These are phyloP conservation scores for Aspergillus biplanus DNA, from an alignment of 495 filamentous ascomycete species.

Conservation along the genomic window DNA sequence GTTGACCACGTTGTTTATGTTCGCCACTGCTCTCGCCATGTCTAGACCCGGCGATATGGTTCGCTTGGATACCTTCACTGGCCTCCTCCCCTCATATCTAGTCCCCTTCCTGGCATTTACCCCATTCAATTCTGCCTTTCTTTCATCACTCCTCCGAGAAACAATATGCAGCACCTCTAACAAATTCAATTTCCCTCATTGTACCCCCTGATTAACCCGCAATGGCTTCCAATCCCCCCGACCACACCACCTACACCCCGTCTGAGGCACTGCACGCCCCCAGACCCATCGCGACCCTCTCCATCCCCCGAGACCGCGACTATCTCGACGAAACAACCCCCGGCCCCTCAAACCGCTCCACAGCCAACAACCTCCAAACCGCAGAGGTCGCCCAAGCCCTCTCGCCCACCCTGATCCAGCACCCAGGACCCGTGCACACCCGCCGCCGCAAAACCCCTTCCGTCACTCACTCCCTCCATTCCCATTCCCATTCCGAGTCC, in stretches of 20 bases:
- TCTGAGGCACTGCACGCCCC: neutral
- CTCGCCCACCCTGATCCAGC: neutral
- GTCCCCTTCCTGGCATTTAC: too few species aligned
- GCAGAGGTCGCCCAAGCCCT: slow-evolving; percentile 4
- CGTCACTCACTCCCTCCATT: neutral
- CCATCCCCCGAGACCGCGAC: neutral
- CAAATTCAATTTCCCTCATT: too few species aligned
- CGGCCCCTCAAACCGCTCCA: neutral
- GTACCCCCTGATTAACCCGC: too few species aligned
- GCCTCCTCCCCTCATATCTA: too few species aligned
- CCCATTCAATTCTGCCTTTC: too few species aligned
- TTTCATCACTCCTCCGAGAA: too few species aligned
- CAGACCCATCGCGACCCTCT: neutral
- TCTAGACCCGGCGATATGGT: neutral
- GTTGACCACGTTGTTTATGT: neutral
- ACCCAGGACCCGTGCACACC: neutral
- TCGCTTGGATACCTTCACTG: neutral
- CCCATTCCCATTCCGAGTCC: neutral
- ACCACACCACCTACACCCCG: too few species aligned
- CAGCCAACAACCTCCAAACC: neutral
- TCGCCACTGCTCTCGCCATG: neutral
- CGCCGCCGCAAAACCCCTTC: slow-evolving; percentile 4
- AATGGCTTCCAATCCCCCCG: too few species aligned
- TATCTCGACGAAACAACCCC: neutral
- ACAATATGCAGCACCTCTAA: too few species aligned